Evolutionary conservation across 371 early-diverging fungal species (phyloP), one percentile per base, ranked within the genome.

Genomic region (Funneliformis caledonium): DNA sequence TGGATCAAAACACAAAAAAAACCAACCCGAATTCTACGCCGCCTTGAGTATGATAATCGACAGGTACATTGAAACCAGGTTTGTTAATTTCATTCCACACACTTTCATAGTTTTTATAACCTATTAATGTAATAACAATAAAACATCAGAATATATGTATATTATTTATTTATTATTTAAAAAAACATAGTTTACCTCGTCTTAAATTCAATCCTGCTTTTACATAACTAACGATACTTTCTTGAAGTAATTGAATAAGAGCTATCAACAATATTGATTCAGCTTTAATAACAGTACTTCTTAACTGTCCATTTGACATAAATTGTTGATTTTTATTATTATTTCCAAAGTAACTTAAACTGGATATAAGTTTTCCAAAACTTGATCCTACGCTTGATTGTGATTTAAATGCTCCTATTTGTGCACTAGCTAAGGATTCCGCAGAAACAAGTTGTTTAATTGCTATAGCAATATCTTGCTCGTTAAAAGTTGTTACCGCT

Each of bases 261-360:
- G 90, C 87, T 68, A 88, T 92, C 75, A 91, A 72, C 22, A 92
- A 74, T 50, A 88, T 83, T 62, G 90, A 83, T 82, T 92, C 92
- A 1, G 91, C 90, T 72, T 88, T 86, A 79, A 90, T 83, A n/a
- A 90, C 88, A 81, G 88, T 88, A 0, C 90, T 91, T 60, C 92
- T 83, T 43, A 92, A 84, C 26, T 88, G 89, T 45, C 90, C 91
- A 74, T 90, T 91, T 59, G 88, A 45, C 59, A 74, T 75, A 73
- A 52, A 73, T 47, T 78, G 83, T 26, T 52, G 31, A 31, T 69
- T 62, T 56, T 82, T 80, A 50, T 83, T 80, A 45, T 69, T 78
- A 82, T 81, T 78, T 1, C 83, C 83, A 48, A 85, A 85, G 26
- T 81, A 83, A 22, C 78, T 78, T 82, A 82, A 83, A 19, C 84